Evolutionary conservation across 1,284 basidiomycete species (phyloP), one percentile per base, ranked within the genome.

Genomic region (Coriolopsis trogii): DNA sequence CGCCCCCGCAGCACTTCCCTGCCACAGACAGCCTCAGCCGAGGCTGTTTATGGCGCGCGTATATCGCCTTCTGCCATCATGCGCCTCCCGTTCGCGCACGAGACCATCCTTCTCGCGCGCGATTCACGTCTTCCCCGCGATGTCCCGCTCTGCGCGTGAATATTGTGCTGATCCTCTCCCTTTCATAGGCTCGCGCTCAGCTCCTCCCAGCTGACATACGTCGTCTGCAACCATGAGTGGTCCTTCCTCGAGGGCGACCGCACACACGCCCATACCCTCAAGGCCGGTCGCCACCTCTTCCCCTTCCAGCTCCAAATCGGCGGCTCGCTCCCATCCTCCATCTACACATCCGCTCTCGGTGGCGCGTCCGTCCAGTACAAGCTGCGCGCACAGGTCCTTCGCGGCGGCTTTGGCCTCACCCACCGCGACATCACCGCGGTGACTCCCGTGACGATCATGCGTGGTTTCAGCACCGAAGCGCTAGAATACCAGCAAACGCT

Each of bases 401-500:
- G 93, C 4, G 80, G 90, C 0, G 89, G 89, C 6, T 83, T 94
- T 60, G 77, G 80, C 20, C 58, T 69, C 49, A 60, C 63, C 4
- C 63, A 68, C 43, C 76, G 82, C 53, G 94, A 94, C 66, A 80
- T 92, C 49, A 80, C 86, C 46, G 75, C 83, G 2, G 72, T 77
- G 41, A 72, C 75, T 40, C 80, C 84, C 10, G 80, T 97, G 50
- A 74, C 77, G 53, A 75, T 97, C 56, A 63, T 89, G 41, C 84
- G 93, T 50, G 84, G 87, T 3, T 89, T 93, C 63, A 78, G 84
- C 5, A 70, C 82, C 3, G 93, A 95, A 59, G 89, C 94, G 1
- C 81, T 96, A 62, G 95, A 97, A 70, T 97, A 93, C 75, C 94
- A 93, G 65, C 94, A 97, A 69, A 94, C 93, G 1, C 81, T 96